phyloP scores from a whole-genome alignment of 2,329 filamentous ascomycete genomes.

The Fusarium napiforme region DNA sequence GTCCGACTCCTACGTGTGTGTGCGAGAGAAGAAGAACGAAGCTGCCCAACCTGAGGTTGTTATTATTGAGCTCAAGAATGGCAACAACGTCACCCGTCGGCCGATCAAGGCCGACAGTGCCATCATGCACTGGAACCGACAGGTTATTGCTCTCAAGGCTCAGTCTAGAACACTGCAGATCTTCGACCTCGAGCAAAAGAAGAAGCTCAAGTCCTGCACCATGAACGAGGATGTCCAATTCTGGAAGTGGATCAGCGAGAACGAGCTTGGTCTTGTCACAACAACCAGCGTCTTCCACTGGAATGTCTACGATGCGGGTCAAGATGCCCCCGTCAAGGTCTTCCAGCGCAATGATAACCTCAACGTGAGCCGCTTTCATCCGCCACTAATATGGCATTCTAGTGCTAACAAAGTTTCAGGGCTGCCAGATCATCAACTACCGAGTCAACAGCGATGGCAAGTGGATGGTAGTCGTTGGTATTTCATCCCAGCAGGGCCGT shows the following conservation, averaged over 20 bases:
- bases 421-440: conserved; percentile 99
- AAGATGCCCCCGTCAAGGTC: conserved; percentile 84
- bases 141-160: conserved; percentile 96
- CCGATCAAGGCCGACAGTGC: conserved; percentile 99
- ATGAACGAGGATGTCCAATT: conserved; percentile 98
- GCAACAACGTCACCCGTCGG: conserved; percentile 92
- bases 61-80: conserved; percentile 97
- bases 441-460: conserved; percentile 94
- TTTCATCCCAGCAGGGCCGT: conserved; percentile 90
- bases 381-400: not conserved
- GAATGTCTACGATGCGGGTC: conserved; percentile 90
- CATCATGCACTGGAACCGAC: conserved; percentile 98
- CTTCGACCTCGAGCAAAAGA: conserved; percentile 92
- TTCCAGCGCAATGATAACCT: conserved; percentile 96
- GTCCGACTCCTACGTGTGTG: conserved; percentile 95
- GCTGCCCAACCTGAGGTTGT: conserved; percentile 90
- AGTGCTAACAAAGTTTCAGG: conserved; percentile 60
- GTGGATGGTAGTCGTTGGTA: conserved; percentile 98
- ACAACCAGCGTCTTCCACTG: conserved; percentile 94
- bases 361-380: conserved; percentile 65
- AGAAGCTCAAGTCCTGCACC: conserved; percentile 94
- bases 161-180: conserved; percentile 96
- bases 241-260: conserved; percentile 99
- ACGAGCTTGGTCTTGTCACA: conserved; percentile 87
- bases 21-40: conserved; percentile 92